Conservation (phyloP, 2,329 filamentous ascomycete genomes). For the Colletotrichum limetticola region DNA sequence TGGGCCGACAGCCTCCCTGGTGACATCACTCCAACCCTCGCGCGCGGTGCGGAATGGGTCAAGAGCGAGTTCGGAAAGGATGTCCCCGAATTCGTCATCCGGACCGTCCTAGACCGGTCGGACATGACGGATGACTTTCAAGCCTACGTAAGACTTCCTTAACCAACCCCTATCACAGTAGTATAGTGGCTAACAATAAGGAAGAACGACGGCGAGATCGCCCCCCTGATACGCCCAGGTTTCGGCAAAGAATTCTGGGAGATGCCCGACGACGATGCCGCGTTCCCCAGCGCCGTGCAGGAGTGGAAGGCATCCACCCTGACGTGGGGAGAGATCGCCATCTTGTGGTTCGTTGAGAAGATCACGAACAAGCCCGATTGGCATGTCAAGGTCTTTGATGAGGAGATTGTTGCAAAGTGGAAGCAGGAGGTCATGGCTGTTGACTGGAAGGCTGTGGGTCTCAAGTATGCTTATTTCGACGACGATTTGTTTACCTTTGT, state of each 20-base stretch:
- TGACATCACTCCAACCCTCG: conserved; percentile 9
- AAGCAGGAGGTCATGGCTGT: conserved; percentile 38
- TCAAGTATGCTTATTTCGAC: conserved; percentile 41
- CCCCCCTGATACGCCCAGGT: conserved; percentile 12
- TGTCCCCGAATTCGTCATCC: not conserved
- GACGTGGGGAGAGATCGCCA: conserved; percentile 36
- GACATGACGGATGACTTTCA: not conserved
- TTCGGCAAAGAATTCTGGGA: conserved; percentile 1
- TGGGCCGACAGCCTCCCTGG: not conserved
- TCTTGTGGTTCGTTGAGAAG: conserved; percentile 41
- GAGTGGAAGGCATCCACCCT: conserved; percentile 22
- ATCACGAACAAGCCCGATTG: conserved; percentile 43
- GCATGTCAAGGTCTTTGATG: conserved; percentile 41
- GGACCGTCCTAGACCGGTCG: not conserved
- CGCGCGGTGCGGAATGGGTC: conserved; percentile 10
- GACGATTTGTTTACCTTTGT: conserved; percentile 45
- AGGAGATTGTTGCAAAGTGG: conserved; percentile 41
- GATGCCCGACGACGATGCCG: not conserved
- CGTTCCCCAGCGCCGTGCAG: conserved; percentile 7
- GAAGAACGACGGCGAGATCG: conserved; percentile 22
- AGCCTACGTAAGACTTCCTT: not conserved
- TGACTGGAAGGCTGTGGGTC: conserved; percentile 40
- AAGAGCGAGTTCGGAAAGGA: conserved; percentile 4
- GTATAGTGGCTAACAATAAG: not conserved
- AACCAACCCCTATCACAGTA: not conserved